phyloP scores from a whole-genome alignment of 2,329 filamentous ascomycete species.

The Dothiorella sarmentorum region DNA sequence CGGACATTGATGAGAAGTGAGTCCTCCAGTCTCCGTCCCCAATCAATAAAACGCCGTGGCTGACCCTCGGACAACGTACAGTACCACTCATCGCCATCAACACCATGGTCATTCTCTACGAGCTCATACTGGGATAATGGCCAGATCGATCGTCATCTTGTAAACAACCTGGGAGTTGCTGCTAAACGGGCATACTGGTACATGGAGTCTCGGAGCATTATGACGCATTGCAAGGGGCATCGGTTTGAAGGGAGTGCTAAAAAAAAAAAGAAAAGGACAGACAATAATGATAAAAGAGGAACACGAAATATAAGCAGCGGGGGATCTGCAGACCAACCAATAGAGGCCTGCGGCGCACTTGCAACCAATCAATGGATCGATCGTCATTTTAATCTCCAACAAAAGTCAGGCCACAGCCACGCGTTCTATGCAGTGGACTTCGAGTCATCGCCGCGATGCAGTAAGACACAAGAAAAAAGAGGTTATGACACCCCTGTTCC shows the following conservation, averaged over 20 bases:
- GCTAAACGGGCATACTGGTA: not conserved
- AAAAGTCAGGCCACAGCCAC: conserved; percentile 3
- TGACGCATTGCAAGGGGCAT: conserved; percentile 1
- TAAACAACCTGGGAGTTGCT: not conserved
- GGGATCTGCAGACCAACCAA: conserved; percentile 1
- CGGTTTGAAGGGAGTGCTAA: not conserved
- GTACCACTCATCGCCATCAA: conserved; percentile 41
- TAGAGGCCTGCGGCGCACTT: not conserved
- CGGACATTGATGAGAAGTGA: conserved; percentile 89
- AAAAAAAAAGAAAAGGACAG: not conserved
- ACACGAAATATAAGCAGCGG: conserved; percentile 1
- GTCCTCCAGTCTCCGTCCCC: conserved; percentile 34
- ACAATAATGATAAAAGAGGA: not conserved
- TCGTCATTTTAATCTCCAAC: not conserved
- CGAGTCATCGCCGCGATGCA: not conserved
- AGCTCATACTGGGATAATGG: conserved; percentile 23
- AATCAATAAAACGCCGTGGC: not conserved
- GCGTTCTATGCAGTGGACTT: not conserved
- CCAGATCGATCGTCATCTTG: not conserved
- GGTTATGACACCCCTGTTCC: not conserved
- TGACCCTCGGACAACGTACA: conserved; percentile 17
- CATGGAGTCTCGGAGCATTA: conserved; percentile 9
- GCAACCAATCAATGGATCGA: conserved; percentile 9
- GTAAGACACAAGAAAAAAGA: not conserved
- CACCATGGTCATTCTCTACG: conserved; percentile 38